Evolutionary conservation across 2,329 filamentous ascomycete genomes (phyloP), one percentile per base, ranked within the genome.

Genomic region (Pseudocercospora pini-densiflorae): DNA sequence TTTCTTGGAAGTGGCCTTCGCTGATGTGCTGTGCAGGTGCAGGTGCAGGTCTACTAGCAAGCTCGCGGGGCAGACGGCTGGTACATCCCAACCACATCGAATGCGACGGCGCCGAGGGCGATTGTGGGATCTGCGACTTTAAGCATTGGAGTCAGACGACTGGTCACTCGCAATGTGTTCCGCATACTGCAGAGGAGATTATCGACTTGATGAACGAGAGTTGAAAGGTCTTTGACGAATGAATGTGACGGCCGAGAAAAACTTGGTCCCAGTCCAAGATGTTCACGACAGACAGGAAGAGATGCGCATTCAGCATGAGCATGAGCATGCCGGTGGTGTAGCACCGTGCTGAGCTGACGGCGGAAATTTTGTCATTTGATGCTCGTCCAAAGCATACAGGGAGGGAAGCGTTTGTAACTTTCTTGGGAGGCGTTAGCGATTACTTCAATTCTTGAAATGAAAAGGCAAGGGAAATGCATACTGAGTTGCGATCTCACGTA

Each of bases 231-330:
- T 27, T 36, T 27, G 24, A 31, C 43, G 47, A 9, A 45, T 31
- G 33, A 27, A 47, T 62, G 27, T 53, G 59, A 14, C 27, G 33
- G 47, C 45, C 12, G 61, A 62, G 33, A 43, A 24, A 54, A 63
- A 21, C 61, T 58, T 58, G 61, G 61, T 57, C 47, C 61, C 61
- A 63, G 61, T 47, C 61, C 61, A 63, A 59, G 55, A 45, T 29
- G 57, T 53, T 29, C 51, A 63, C 61, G 61, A 63, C 61, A 62
- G 61, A 63, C 61, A 43, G 40, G 51, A 55, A 31, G 51, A 31
- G 27, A 55, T 33, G 51, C 51, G 51, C 27, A 24, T 16, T 10
- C 49, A 53, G 49, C 4, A 54, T 27, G 4, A 27, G 24, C 51
- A 40, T 40, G 36, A 43, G 51, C 51, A 33, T 55, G 40, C 24